Evolutionary conservation across 73 alveolate genomes (phyloP).

Genomic region (Paramecium primaurelia): DNA sequence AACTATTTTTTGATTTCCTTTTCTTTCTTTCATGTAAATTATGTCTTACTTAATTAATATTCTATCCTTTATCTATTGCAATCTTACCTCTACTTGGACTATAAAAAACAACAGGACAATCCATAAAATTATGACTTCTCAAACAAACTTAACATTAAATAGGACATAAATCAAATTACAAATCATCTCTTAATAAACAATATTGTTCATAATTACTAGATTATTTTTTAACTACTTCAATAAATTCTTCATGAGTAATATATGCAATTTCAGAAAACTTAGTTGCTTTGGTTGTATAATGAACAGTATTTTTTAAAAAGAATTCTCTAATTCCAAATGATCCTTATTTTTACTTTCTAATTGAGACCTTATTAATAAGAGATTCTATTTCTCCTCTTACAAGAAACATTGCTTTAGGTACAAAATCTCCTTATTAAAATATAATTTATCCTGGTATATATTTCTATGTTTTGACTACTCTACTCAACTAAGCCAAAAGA

Average conservation of each 20-base stretch:
- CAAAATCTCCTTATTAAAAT: not conserved
- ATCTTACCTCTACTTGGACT: conserved; percentile 22
- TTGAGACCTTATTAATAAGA: not conserved
- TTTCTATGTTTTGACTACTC: not conserved
- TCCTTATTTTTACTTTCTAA: not conserved
- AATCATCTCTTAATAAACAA: conserved; percentile 19
- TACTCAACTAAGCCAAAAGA: not conserved
- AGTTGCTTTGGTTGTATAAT: not conserved
- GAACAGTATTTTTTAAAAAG: not conserved
- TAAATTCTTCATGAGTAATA: not conserved
- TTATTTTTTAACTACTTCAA: not conserved
- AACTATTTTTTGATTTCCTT: not conserved
- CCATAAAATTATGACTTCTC: conserved; percentile 13
- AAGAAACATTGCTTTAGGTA: not conserved
- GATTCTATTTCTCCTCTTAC: not conserved
- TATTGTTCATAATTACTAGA: not conserved
- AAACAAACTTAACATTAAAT: not conserved
- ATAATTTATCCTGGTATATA: not conserved
- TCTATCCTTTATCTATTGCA: not conserved
- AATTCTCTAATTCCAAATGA: conserved; percentile 6
- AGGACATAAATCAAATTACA: not conserved
- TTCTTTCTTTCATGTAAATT: not conserved
- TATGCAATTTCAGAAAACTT: not conserved
- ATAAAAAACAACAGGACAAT: conserved; percentile 39
- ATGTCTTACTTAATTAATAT: not conserved